Evolutionary conservation across 495 filamentous ascomycete species (phyloP), one percentile per base, ranked within the genome.

Genomic region (Opeltia flavorubescens): DNA sequence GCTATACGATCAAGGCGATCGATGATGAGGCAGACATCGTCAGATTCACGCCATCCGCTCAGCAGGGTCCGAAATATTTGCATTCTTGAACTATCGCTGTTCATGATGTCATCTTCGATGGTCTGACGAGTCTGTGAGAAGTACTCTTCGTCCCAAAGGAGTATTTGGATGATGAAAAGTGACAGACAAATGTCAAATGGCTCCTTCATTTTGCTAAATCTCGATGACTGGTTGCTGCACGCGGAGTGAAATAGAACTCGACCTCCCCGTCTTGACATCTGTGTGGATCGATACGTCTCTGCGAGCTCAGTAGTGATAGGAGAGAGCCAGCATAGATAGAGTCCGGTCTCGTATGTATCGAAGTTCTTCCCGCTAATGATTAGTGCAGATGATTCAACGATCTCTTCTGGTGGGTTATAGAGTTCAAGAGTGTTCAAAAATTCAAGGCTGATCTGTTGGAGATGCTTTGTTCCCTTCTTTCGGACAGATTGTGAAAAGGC

Each of bases 361-460:
- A 25, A 25, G 23, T 26, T 25, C 8, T 21, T 21, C 21, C 40
- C 30, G n/a, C 40, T 43, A 15, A 43, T 21, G 26, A 43, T n/a
- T 1, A 43, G 21, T 17, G 25, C 21, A 7, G 40, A 43, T 8
- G 40, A 27, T 43, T 43, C 6, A 24, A 21, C n/a, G 2, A 8
- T 2, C 12, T 43, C 15, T 33, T 33, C 40, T 0, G 15, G 25
- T 1, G 26, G 26, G n/a, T 26, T 0, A 43, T 43, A 43, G 40
- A 24, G 26, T 11, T 43, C 6, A 15, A 25, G 11, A 28, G 7
- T 21, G 1, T 25, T n/a, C 15, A 23, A 21, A 28, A 43, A 21
- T n/a, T 21, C 13, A 5, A 43, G 15, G 40, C 40, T 43, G 8
- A 43, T 43, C 40, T 43, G 40, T 43, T 43, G 40, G 40, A 43